Base-by-base conservation (phyloP, 495 filamentous ascomycete genomes). In the Usnea hakonensis region DNA sequence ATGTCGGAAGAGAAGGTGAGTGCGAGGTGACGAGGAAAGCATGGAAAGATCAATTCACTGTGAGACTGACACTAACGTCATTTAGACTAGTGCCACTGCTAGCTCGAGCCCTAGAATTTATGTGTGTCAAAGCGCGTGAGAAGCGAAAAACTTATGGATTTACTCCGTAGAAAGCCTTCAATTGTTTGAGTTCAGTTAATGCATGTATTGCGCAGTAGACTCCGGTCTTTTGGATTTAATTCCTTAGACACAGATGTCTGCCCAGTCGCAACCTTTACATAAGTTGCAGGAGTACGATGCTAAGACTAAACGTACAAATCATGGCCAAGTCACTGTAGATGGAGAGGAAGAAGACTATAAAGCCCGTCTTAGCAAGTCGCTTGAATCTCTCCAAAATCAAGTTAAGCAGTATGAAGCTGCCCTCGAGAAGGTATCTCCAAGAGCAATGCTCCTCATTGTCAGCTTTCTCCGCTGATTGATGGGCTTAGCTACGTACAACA, bases 341-440 rank as follows among this genome's bases (percentile, higher is more conserved):
- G 63, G 35, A 36, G 44, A 41, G 3, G 52, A 55, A 17, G 58
- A 55, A 17, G 58, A 35, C 37, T 80, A 80, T 65, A 71, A 74
- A 40, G 71, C 64, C 53, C 83, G 83, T 67, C 71, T 94, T 19
- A 84, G 88, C 57, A 77, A 78, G 9, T 89, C 88, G 1, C 55
- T 91, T 38, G 76, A 78, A 62, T 80, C 83, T 60, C 80, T 92
- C 3, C 83, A 87, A 71, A 77, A 77, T 28, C 81, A 79, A 69
- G 84, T 91, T 26, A 79, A 76, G 58, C 81, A 86, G 65, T 84
- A 89, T 62, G 83, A 89, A 70, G 78, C 81, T 66, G 79, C 81
- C 19, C 67, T 93, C 48, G 78, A 80, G 58, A 73, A 78, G 73
- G 83, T 83, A 67, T 19, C 64, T 23, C 40, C 57, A 43, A 63